Percentiles rank a stretch among this genome's conserved stretches.
These are phyloP conservation scores for Sclerotinia minor DNA, from an alignment of 2,329 filamentous ascomycete genomes.

Conservation along the genomic window DNA sequence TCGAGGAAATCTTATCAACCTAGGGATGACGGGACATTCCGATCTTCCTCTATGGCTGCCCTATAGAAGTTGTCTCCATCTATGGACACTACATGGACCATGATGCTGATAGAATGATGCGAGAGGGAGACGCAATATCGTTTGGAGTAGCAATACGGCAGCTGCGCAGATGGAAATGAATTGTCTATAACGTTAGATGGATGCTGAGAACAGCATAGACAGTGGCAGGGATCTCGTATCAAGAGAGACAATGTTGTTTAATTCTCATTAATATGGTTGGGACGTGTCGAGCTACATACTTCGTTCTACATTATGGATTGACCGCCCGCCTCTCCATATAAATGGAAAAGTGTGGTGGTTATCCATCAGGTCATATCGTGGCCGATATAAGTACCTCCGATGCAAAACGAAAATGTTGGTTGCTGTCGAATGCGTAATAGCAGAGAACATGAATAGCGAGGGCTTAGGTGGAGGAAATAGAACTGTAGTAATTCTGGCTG, in stretches of 20 bases:
- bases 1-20: background rate
- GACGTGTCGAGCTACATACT: background rate
- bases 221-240: background rate
- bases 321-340: background rate
- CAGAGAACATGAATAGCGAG: background rate
- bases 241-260: background rate
- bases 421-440: background rate
- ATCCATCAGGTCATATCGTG: background rate
- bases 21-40: conserved; percentile 4
- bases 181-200: background rate
- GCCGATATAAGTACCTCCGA: background rate
- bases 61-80: background rate
- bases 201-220: background rate
- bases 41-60: background rate
- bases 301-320: background rate
- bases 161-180: background rate
- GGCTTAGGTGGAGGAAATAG: too few relatives aligned
- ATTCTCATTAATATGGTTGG: background rate
- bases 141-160: background rate
- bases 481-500: background rate
- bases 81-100: background rate
- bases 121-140: background rate
- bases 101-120: background rate
- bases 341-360: background rate
- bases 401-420: background rate